Base-by-base conservation (phyloP, 495 filamentous ascomycete species). In the Cetradonia linearis region DNA sequence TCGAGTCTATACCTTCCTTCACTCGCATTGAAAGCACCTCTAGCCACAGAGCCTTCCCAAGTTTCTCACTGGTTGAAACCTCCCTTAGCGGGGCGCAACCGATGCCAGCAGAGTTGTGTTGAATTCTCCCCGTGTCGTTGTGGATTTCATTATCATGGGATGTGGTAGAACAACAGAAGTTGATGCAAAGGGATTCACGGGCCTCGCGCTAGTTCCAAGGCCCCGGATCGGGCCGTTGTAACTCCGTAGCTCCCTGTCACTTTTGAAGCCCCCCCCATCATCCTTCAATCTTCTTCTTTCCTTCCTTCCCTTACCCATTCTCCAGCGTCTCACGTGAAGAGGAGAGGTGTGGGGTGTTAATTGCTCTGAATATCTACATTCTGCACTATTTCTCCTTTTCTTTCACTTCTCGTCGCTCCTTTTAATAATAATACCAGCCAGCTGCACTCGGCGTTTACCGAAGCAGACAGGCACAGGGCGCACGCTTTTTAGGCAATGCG, bases 371-470 rank as follows among this genome's bases (percentile, higher is more conserved):
- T 40, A 18, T 30, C 42, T 30, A 34, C 50, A 25, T 44, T 31
- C 40, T 23, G 11, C 56, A 46, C 55, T 18, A 31, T 27, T 38
- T 54, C 33, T 34, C 37, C 33, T 40, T 63, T 61, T 28, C 50
- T 63, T 66, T 61, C 9, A 18, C 27, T 63, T 63, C 57, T 58
- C 55, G 64, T 66, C 64, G 56, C 61, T 66, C 64, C 61, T 66
- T 66, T 63, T n/a, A 20, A 54, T 23, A 28, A 34, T 54, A 33
- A 6, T 54, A 10, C 31, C 20, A 44, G 28, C 25, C 37, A 30
- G 18, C 33, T 28, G 14, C 50, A 36, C 49, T 33, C 25, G 44
- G 50, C 37, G 18, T 58, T 27, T 46, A 46, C 28, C 49, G 16
- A 37, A 37, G n/a, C 25, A 56, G 42, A 49, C 36, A 23, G 20